Base-by-base conservation (phyloP, 148 eudicot genomes). In the Rhododendron kiyosumense region DNA sequence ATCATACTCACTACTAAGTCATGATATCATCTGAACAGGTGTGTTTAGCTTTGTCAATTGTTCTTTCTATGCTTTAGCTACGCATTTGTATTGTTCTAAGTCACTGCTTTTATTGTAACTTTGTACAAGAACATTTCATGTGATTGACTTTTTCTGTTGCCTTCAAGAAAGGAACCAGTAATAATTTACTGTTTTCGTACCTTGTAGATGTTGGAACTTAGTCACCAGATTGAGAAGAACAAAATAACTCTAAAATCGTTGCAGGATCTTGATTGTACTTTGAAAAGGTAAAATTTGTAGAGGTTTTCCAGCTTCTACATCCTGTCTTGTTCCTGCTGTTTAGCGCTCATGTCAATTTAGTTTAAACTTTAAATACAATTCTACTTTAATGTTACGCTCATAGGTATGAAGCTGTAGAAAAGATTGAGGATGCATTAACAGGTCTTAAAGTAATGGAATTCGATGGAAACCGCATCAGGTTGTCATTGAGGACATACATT, bases 401-500 rank as follows among this genome's bases (percentile, higher is more conserved):
- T 89, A 97, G 99, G 93, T 88, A 90, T 69, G 95, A 93, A 84
- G 93, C 91, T 74, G 82, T 93, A 48, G 94, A 92, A 84, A 91
- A 88, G 87, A 87, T 93, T 52, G 94, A 93, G 89, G 95, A 93
- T 84, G 90, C 93, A 88, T 89, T 97, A 46, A 89, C 98, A 51
- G 94, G 98, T 84, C 81, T 97, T 82, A 93, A 89, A 86, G 94
- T 97, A 57, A 89, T 92, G 76, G 95, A 94, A 86, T 89, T 88
- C 82, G 96, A 92, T 82, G 93, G 86, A 86, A 93, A 91, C 88
- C 41, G 51, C 87, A 90, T 93, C 46, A 93, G 92, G 88, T 86
- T 97, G 88, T 91, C 95, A 78, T 83, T 97, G 83, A 95, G 51
- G 89, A 97, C 99, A n/a, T 91, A 81, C 85, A 89, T 94, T 86